These are phyloP conservation scores for Colletotrichum sp. DNA, from an alignment of 2,329 filamentous ascomycete genomes.

Conservation along the genomic window DNA sequence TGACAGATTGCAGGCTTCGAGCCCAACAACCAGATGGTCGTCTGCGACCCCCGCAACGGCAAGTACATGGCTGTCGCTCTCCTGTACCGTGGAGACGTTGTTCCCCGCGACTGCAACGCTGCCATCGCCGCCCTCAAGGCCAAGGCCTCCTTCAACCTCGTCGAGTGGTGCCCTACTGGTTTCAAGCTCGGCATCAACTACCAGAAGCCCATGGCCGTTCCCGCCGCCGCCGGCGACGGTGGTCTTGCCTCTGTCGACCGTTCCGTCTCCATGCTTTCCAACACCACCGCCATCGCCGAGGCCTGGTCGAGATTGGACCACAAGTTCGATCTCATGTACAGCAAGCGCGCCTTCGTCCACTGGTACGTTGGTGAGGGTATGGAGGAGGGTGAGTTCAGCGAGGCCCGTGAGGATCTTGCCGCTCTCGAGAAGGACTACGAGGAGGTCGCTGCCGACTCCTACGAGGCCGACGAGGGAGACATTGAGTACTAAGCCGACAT, in stretches of 20 bases:
- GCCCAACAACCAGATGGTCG: slow-evolving; percentile 81
- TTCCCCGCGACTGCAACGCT: slow-evolving; percentile 72
- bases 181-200: slow-evolving; percentile 82
- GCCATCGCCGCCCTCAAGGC: slow-evolving; percentile 73
- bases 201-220: slow-evolving; percentile 69
- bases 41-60: slow-evolving; percentile 75
- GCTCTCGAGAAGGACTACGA: slow-evolving; percentile 88
- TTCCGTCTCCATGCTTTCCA: slow-evolving; percentile 74
- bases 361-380: slow-evolving; percentile 90
- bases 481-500: slow-evolving; percentile 74
- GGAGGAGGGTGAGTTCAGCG: slow-evolving; percentile 90
- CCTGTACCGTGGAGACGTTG: slow-evolving; percentile 74
- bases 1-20: slow-evolving; percentile 64
- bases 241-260: slow-evolving; percentile 67
- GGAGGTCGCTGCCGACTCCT: slow-evolving; percentile 79
- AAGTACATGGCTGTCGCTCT: slow-evolving; percentile 80
- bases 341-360: slow-evolving; percentile 78
- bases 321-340: slow-evolving; percentile 83
- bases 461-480: slow-evolving; percentile 67
- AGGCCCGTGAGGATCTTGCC: slow-evolving; percentile 85
- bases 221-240: slow-evolving; percentile 57
- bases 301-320: slow-evolving; percentile 75
- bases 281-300: slow-evolving; percentile 77
- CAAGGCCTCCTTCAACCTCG: slow-evolving; percentile 75
- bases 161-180: slow-evolving; percentile 78